Conservation (phyloP, 2,329 filamentous ascomycete species). For the Aureobasidium lini region DNA sequence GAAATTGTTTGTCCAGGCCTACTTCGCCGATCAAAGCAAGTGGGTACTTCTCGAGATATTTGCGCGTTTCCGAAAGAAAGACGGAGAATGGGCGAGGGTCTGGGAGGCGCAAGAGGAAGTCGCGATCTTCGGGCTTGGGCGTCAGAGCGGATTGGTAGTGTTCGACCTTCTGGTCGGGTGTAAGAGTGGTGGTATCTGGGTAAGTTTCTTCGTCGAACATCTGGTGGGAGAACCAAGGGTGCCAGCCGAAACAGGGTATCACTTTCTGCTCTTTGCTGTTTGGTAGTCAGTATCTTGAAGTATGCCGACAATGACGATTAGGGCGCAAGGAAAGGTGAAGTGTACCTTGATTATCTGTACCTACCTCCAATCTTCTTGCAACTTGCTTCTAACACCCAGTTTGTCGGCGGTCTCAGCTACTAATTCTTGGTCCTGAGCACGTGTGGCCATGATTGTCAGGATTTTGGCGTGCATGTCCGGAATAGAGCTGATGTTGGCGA, state of each 20-base stretch:
- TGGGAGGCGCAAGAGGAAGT: constrained; percentile 49
- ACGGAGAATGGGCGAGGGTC: constrained; percentile 52
- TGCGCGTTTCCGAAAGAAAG: constrained; percentile 50
- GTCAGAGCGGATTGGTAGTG: constrained; percentile 64
- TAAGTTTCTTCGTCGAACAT: constrained; percentile 54
- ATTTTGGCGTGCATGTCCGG: constrained; percentile 57
- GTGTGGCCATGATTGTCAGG: constrained; percentile 70
- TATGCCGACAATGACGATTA: neutral
- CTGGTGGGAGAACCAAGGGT: constrained; percentile 78
- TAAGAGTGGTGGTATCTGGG: constrained; percentile 25
- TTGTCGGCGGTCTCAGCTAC: constrained; percentile 54
- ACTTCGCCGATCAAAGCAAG: constrained; percentile 67
- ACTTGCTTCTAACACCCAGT: constrained; percentile 40
- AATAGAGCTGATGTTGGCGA: constrained; percentile 53
- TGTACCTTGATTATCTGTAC: constrained; percentile 15
- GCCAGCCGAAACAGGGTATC: constrained; percentile 76
- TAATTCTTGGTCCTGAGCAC: constrained; percentile 66
- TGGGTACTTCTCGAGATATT: constrained; percentile 50
- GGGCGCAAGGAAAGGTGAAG: neutral
- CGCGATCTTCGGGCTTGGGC: constrained; percentile 45
- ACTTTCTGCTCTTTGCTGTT: constrained; percentile 36
- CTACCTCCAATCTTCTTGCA: constrained; percentile 26
- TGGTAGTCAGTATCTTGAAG: neutral
- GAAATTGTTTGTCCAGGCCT: constrained; percentile 69
- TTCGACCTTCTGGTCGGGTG: constrained; percentile 37